These are phyloP conservation scores for Mortierella sp. DNA, from an alignment of 371 early-diverging fungal genomes.

Conservation along the genomic window DNA sequence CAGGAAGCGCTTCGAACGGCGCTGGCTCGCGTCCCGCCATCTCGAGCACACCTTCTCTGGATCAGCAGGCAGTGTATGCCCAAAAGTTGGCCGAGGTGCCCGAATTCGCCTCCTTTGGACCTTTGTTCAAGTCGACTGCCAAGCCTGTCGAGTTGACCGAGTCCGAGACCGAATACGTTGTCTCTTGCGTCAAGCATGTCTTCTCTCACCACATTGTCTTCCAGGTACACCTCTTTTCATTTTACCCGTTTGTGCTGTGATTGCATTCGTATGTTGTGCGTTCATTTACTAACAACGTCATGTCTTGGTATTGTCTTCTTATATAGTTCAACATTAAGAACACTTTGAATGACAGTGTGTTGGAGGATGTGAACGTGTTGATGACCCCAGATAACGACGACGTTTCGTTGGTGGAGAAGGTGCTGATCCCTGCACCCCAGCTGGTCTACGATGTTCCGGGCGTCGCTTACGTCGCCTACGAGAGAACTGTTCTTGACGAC, in stretches of 20 bases:
- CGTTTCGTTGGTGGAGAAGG: conserved; percentile 68
- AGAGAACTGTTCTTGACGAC: conserved; percentile 70
- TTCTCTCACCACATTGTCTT: conserved; percentile 93
- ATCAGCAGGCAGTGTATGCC: conserved; percentile 82
- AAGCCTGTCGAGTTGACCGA: conserved; percentile 91
- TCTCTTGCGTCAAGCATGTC: conserved; percentile 93
- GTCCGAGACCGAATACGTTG: conserved; percentile 96
- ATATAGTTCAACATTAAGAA: conserved; percentile 90
- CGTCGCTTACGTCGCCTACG: conserved; percentile 88
- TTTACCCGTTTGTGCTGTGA: not conserved
- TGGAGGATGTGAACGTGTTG: conserved; percentile 91
- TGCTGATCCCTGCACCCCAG: conserved; percentile 76
- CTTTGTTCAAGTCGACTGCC: conserved; percentile 86
- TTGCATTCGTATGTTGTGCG: not conserved
- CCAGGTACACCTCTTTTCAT: conserved; percentile 70
- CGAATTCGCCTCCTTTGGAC: conserved; percentile 87
- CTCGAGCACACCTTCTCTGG: conserved; percentile 62
- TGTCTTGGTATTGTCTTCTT: not conserved
- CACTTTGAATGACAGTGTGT: conserved; percentile 92
- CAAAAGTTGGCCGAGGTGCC: conserved; percentile 84
- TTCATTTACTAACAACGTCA: not conserved
- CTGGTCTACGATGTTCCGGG: conserved; percentile 86
- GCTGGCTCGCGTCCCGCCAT: conserved; percentile 39
- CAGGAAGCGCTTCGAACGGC: conserved; percentile 43
- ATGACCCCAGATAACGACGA: conserved; percentile 87